Evolutionary conservation across 148 eudicot species (phyloP), one percentile per base, ranked within the genome.

Genomic region (Camellia sinensis): DNA sequence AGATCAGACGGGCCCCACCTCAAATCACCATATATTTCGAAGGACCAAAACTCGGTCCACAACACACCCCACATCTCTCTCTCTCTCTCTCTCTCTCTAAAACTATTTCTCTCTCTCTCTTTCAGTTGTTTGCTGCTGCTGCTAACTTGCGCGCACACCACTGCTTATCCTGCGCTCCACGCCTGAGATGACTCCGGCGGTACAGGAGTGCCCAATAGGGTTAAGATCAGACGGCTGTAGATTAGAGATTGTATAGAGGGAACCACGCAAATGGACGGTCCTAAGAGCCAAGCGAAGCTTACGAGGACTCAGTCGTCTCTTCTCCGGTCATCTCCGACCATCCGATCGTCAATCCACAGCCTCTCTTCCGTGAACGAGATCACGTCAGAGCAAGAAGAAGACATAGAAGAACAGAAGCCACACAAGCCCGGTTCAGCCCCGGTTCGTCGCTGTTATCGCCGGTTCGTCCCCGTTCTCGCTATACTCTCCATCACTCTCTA

Each of bases 261-360:
- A 57, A 37, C 61, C 69, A 68, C 0, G 50, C n/a, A 78, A 71
- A 93, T 92, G 96, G 94, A 90, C 62, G 80, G 82, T 75, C 89
- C 75, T 72, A 86, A 80, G 67, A 83, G 82, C 75, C 79, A 81
- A 80, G 83, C 87, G 71, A 90, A 90, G 89, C 90, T 92, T 40
- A 90, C 88, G 0, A 87, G 93, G 72, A 87, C 92, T 1, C 87
- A 91, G 65, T 94, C 98, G 4, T 92, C 95, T 43, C 90, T 91
- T 19, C 95, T 92, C 83, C 92, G 92, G 41, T 92, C 93, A 41
- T 89, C 94, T 7, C 94, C 97, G 19, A 89, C 95, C 75, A 78
- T 91, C 85, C 84, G 92, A 85, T 91, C 97, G 3, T 91, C 97
- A 56, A 89, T 90, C 81, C 94, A 91, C 2, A 91, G 94, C 82